Percentiles rank a stretch among this genome's conserved stretches.
These are phyloP conservation scores for Fomitopsis pinicola DNA, from an alignment of 1,284 basidiomycete genomes.

Conservation along the genomic window DNA sequence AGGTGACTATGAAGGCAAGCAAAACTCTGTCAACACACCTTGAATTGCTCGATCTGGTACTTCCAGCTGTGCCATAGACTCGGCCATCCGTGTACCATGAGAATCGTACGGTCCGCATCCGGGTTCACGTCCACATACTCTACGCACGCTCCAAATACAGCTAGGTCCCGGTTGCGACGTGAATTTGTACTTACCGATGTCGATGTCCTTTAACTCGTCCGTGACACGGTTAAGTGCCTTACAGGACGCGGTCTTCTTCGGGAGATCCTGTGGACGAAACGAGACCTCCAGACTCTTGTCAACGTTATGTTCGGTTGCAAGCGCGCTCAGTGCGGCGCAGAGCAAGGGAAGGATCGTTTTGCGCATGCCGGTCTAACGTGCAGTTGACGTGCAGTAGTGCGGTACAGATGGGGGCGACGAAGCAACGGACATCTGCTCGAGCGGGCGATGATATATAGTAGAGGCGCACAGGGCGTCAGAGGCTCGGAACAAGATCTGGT, in stretches of 20 bases:
- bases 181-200: constrained; percentile 18
- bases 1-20: neutral
- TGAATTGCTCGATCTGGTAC: constrained; percentile 60
- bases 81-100: constrained; percentile 76
- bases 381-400: too few species aligned
- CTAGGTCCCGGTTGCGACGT: neutral
- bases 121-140: constrained; percentile 65
- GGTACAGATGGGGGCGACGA: neutral
- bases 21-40: constrained; percentile 30
- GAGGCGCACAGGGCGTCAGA: too few species aligned
- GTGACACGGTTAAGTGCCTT: constrained; percentile 22
- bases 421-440: neutral
- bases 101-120: constrained; percentile 39
- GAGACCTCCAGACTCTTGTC: constrained; percentile 5
- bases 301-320: neutral
- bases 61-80: constrained; percentile 70
- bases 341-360: neutral
- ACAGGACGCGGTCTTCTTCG: constrained; percentile 16
- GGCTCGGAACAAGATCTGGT: too few species aligned
- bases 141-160: constrained; percentile 18
- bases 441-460: too few species aligned
- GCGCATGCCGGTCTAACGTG: neutral
- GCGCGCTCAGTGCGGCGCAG: neutral
- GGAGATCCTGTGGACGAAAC: constrained; percentile 8
- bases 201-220: constrained; percentile 16